Conservation (phyloP, 352 stramenopile species). For the Phytophthora pseudosyringae region DNA sequence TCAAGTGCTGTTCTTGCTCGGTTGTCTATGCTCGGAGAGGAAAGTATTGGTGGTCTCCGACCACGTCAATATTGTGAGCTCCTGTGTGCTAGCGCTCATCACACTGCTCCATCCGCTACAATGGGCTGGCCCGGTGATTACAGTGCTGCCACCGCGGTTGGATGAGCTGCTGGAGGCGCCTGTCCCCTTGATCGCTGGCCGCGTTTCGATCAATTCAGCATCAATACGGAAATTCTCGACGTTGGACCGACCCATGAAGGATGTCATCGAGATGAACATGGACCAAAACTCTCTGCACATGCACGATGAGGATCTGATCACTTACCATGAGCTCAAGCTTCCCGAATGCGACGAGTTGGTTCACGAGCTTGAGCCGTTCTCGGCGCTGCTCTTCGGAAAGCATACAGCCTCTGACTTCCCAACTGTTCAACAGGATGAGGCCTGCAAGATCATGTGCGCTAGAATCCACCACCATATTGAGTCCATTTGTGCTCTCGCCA, state of each 20-base stretch:
- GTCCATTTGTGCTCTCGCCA: conserved; percentile 61
- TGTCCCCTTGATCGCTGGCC: conserved; percentile 80
- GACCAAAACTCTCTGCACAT: conserved; percentile 79
- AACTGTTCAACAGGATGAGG: conserved; percentile 71
- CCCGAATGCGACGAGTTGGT: conserved; percentile 75
- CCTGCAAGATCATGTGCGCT: conserved; percentile 71
- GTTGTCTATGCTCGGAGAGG: conserved; percentile 75
- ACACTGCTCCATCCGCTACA: conserved; percentile 73
- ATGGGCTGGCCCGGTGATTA: conserved; percentile 82
- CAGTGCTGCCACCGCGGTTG: conserved; percentile 67
- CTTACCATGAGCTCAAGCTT: conserved; percentile 80
- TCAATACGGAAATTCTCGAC: conserved; percentile 62
- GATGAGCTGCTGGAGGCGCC: conserved; percentile 79
- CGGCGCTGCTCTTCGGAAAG: conserved; percentile 62
- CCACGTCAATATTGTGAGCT: conserved; percentile 79
- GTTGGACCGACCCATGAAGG: conserved; percentile 60
- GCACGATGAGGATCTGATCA: conserved; percentile 77
- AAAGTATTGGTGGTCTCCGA: conserved; percentile 82
- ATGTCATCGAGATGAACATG: conserved; percentile 86
- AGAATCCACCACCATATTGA: conserved; percentile 71
- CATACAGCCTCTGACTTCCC: conserved; percentile 65
- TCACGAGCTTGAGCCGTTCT: conserved; percentile 67
- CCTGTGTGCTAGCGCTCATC: conserved; percentile 75
- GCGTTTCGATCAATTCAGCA: conserved; percentile 62
- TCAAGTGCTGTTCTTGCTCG: conserved; percentile 79